A percentile compares a stretch with the other conserved stretches of the same genome.
Conservation (phyloP, 306 rosid species). For the Mimosa pudica region DNA sequence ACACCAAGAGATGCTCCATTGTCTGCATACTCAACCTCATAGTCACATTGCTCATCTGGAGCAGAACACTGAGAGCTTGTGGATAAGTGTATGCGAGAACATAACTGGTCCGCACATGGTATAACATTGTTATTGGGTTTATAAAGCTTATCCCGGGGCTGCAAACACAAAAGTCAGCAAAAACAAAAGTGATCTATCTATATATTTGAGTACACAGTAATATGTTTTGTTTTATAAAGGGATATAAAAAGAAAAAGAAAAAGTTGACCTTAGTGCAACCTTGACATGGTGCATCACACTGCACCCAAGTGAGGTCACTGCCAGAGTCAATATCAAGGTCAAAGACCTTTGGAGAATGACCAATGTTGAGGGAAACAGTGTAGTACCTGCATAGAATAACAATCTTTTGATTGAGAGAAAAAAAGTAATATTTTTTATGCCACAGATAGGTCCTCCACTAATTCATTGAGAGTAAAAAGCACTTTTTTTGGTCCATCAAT, state of each 20-base stretch:
- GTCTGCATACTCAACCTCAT: constrained; percentile 66
- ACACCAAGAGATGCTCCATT: constrained; percentile 64
- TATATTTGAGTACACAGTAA: no score
- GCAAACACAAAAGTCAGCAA: constrained; percentile 18
- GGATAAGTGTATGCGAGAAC: constrained; percentile 43
- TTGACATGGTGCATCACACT: constrained; percentile 80
- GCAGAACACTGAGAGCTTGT: constrained; percentile 23
- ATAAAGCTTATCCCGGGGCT: constrained; percentile 61
- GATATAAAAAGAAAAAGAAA: not conserved
- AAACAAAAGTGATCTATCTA: not conserved
- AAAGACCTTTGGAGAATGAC: constrained; percentile 63
- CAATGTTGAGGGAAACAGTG: constrained; percentile 49
- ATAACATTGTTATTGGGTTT: constrained; percentile 54
- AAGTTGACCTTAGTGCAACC: constrained; percentile 61
- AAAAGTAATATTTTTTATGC: not conserved
- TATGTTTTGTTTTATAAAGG: no score
- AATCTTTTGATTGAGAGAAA: not conserved
- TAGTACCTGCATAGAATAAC: constrained; percentile 51
- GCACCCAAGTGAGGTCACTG: constrained; percentile 91
- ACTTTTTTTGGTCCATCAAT: not conserved
- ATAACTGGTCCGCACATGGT: constrained; percentile 55
- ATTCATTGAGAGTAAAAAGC: not conserved
- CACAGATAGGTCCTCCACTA: constrained; percentile 33
- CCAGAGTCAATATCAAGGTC: constrained; percentile 85
- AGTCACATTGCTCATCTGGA: constrained; percentile 60